phyloP scores from a whole-genome alignment of 2,329 filamentous ascomycete species.

The Fusarium algeriense region DNA sequence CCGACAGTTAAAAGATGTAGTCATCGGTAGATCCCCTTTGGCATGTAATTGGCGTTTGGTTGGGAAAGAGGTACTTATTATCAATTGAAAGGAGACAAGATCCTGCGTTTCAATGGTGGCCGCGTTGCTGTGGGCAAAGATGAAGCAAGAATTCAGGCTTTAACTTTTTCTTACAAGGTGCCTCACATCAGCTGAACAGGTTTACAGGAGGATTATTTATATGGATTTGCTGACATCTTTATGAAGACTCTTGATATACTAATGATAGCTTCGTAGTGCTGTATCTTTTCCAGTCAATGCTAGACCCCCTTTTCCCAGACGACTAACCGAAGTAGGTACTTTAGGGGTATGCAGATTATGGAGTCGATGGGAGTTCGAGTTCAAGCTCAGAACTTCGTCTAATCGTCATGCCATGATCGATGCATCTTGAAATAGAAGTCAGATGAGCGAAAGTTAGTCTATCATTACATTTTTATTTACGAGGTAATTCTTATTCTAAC shows the following conservation, averaged over 20 bases:
- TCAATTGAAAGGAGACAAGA: slow-evolving; percentile 15
- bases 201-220: neutral
- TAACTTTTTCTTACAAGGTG: neutral
- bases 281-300: neutral
- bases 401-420: neutral
- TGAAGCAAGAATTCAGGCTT: neutral
- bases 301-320: neutral
- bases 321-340: neutral
- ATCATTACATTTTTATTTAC: neutral
- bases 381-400: neutral
- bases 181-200: neutral
- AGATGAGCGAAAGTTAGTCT: neutral
- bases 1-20: slow-evolving; percentile 9
- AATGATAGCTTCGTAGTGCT: neutral
- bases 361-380: neutral
- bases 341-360: neutral
- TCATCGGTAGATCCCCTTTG: slow-evolving; percentile 5
- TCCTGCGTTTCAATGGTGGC: neutral
- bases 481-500: neutral
- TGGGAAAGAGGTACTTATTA: slow-evolving; percentile 31
- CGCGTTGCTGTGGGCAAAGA: neutral
- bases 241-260: neutral
- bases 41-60: slow-evolving; percentile 44
- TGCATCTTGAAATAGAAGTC: neutral
- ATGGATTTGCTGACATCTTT: neutral